Conservation (phyloP, 2,329 filamentous ascomycete genomes). For the Alternaria brassicicola region DNA sequence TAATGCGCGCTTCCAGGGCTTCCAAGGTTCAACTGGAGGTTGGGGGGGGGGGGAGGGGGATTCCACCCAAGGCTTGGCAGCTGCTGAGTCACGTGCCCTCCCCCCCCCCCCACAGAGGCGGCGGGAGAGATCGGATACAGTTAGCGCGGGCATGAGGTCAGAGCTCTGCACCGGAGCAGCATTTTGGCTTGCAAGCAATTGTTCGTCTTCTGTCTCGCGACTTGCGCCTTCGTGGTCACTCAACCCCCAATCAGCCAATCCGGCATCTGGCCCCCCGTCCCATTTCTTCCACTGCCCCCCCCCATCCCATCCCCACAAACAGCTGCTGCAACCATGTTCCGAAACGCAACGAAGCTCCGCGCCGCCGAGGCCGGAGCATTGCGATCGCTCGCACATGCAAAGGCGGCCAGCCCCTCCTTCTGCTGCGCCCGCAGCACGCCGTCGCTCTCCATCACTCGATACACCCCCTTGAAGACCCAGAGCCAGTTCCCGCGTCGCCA, state of each 20-base stretch:
- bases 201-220: not conserved
- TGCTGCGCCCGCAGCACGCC: constrained; percentile 29
- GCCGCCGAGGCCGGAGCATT: constrained; percentile 45
- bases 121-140: constrained; percentile 8
- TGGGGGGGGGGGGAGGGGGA: too few species aligned
- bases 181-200: constrained; percentile 6
- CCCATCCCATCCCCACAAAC: not conserved
- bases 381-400: constrained; percentile 47
- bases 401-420: constrained; percentile 38
- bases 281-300: constrained; percentile 4
- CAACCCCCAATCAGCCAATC: constrained; percentile 14
- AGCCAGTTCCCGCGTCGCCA: constrained; percentile 31
- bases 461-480: constrained; percentile 28
- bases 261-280: not conserved
- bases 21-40: not conserved
- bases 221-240: constrained; percentile 5
- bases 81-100: constrained; percentile 1
- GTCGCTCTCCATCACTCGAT: constrained; percentile 36
- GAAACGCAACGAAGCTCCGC: constrained; percentile 41
- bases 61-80: constrained; percentile 1
- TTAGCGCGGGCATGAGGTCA: constrained; percentile 10
- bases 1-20: not conserved
- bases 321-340: constrained; percentile 40
- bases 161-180: constrained; percentile 1
- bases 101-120: not conserved